These are phyloP conservation scores for Astrephomene gubernaculifera DNA, from an alignment of 139 green algal genomes.

Conservation along the genomic window DNA sequence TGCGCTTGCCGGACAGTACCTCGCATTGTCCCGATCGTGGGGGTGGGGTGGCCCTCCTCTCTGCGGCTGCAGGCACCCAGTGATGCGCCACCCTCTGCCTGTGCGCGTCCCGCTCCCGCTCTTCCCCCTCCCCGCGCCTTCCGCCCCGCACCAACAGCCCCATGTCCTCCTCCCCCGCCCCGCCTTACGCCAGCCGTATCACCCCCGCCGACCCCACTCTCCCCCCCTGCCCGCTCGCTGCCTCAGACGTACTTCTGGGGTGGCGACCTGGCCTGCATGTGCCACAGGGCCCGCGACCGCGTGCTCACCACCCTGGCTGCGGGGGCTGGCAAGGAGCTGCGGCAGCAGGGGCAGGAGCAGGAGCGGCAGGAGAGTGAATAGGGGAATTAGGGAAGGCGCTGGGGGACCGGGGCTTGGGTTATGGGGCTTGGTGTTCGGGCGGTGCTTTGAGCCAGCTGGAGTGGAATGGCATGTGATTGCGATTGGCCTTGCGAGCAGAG, in stretches of 20 bases:
- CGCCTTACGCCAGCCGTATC: background rate
- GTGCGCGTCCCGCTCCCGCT: background rate
- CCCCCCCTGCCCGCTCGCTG: background rate
- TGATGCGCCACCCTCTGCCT: background rate
- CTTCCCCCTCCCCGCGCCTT: background rate
- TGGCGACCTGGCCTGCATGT: background rate
- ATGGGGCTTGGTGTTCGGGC: too few species aligned
- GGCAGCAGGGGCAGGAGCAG: too few species aligned
- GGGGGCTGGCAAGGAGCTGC: too few species aligned
- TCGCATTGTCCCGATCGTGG: background rate
- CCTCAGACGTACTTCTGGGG: conserved; percentile 20
- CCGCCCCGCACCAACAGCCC: background rate
- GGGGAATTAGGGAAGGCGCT: too few species aligned
- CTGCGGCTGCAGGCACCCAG: background rate
- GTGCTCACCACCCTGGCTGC: conserved; percentile 17
- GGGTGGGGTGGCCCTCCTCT: too few species aligned
- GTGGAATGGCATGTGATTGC: too few species aligned
- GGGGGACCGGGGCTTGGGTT: too few species aligned
- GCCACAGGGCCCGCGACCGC: background rate
- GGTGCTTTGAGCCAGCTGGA: too few species aligned
- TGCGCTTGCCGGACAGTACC: background rate
- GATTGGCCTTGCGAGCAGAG: too few species aligned
- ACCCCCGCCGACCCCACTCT: background rate
- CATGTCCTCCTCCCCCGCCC: background rate
- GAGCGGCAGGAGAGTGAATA: too few species aligned